Conservation (phyloP, 805 yeast species). For the Metschnikowia santaceciliae region DNA sequence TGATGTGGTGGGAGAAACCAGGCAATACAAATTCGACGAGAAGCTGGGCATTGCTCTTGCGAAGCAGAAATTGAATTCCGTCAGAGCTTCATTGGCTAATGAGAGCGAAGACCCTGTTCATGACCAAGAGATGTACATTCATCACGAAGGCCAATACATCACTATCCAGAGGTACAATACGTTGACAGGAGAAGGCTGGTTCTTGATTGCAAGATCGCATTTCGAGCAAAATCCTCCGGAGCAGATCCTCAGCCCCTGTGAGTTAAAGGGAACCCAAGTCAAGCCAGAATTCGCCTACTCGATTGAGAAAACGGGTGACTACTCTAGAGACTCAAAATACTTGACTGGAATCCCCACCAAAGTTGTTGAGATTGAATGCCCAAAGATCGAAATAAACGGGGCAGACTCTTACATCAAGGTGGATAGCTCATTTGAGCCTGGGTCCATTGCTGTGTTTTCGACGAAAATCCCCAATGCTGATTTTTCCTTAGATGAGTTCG, state of each 20-base stretch:
- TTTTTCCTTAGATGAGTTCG: slow-evolving; percentile 55
- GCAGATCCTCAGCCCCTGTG: slow-evolving; percentile 56
- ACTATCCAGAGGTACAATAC: slow-evolving; percentile 86
- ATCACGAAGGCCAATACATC: slow-evolving; percentile 88
- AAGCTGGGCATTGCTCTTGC: slow-evolving; percentile 69
- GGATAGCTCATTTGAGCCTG: slow-evolving; percentile 72
- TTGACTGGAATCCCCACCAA: slow-evolving; percentile 67
- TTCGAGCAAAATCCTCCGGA: slow-evolving; percentile 45
- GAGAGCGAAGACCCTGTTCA: slow-evolving; percentile 52
- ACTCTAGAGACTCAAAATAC: slow-evolving; percentile 31
- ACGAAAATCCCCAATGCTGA: slow-evolving; percentile 69
- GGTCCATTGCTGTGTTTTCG: slow-evolving; percentile 80
- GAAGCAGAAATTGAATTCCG: slow-evolving; percentile 55
- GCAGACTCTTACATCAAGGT: slow-evolving; percentile 51
- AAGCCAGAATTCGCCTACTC: slow-evolving; percentile 56
- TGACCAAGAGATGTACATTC: slow-evolving; percentile 85
- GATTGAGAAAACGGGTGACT: slow-evolving; percentile 51
- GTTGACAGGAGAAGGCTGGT: slow-evolving; percentile 82
- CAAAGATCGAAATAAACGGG: slow-evolving; percentile 44
- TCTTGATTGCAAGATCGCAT: slow-evolving; percentile 81
- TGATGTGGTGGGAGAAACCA: slow-evolving; percentile 73
- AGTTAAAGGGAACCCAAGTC: slow-evolving; percentile 57
- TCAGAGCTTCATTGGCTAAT: slow-evolving; percentile 54
- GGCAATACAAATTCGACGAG: slow-evolving; percentile 51
- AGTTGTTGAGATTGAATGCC: slow-evolving; percentile 49